A percentile compares a stretch with the other conserved stretches of the same genome.
Conservation (phyloP, 2,329 filamentous ascomycete species). For the Mollisia scopiformis region DNA sequence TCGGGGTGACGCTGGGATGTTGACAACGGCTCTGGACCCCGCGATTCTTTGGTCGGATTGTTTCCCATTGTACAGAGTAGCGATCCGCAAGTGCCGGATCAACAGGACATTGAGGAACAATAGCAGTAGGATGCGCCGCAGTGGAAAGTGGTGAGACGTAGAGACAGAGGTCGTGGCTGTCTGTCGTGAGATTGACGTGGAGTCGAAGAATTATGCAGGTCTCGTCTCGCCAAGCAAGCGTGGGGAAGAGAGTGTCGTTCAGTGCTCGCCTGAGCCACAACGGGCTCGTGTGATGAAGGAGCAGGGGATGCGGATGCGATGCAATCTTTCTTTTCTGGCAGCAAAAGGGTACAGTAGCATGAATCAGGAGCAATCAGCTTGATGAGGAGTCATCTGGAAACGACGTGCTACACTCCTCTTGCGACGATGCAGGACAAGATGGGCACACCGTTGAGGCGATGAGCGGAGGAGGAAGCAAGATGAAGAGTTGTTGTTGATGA, state of each 20-base stretch:
- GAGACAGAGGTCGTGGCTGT: constrained; percentile 8
- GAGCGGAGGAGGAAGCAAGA: not conserved
- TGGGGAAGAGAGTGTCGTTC: constrained; percentile 27
- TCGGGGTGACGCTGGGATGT: constrained; percentile 21
- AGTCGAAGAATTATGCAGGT: constrained; percentile 28
- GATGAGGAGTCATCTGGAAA: constrained; percentile 29
- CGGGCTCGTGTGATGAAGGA: not conserved
- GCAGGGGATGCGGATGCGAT: constrained; percentile 7
- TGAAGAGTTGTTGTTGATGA: constrained; percentile 1
- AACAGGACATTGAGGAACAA: constrained; percentile 29
- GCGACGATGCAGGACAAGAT: not conserved
- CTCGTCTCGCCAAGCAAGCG: constrained; percentile 28
- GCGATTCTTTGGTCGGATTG: constrained; percentile 33
- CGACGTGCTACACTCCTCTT: constrained; percentile 5
- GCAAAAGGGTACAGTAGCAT: constrained; percentile 2
- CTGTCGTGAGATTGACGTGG: constrained; percentile 17
- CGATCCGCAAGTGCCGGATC: constrained; percentile 29
- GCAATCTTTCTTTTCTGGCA: not conserved
- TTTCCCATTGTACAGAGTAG: constrained; percentile 36
- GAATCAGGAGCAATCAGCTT: constrained; percentile 26
- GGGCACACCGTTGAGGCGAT: too few species aligned
- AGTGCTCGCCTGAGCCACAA: constrained; percentile 13
- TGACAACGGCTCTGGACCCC: constrained; percentile 31
- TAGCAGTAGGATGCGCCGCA: not conserved
- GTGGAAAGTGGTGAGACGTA: too few species aligned